Evolutionary conservation across 495 filamentous ascomycete genomes (phyloP).

Genomic region (Daldinia decipiens): DNA sequence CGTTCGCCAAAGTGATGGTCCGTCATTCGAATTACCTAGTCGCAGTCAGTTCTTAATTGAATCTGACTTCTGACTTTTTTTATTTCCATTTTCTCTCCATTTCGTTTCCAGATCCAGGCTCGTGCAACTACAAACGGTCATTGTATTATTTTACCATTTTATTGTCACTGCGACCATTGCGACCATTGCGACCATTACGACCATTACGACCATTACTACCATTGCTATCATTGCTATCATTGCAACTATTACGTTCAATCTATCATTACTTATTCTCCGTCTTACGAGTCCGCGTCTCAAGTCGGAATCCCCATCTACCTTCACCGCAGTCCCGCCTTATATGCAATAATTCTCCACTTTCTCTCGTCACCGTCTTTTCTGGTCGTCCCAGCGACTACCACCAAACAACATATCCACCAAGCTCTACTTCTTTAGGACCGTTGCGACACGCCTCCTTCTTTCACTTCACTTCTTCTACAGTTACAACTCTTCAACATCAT

Average conservation of each 20-base stretch:
- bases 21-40: constrained; percentile 16
- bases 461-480: constrained; percentile 27
- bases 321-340: constrained; percentile 48
- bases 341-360: constrained; percentile 54
- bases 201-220: constrained; percentile 2
- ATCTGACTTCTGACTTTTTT: constrained; percentile 36
- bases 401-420: constrained; percentile 37
- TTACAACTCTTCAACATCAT: constrained; percentile 58
- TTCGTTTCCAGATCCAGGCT: constrained; percentile 22
- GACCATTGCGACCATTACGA: constrained; percentile 2
- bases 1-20: constrained; percentile 33
- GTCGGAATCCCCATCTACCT: constrained; percentile 31
- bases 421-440: constrained; percentile 10
- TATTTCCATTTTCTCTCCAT: not conserved
- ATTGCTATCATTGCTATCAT: constrained; percentile 8
- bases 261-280: constrained; percentile 1
- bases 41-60: constrained; percentile 49
- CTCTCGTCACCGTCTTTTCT: constrained; percentile 46
- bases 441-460: constrained; percentile 34
- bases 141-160: constrained; percentile 41
- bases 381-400: constrained; percentile 43
- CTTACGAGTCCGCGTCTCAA: constrained; percentile 29
- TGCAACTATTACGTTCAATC: not conserved
- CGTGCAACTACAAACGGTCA: constrained; percentile 17
- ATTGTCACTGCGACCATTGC: constrained; percentile 4